These are phyloP conservation scores for Scortechinia acanthostroma DNA, from an alignment of 2,329 filamentous ascomycete species.

Conservation along the genomic window DNA sequence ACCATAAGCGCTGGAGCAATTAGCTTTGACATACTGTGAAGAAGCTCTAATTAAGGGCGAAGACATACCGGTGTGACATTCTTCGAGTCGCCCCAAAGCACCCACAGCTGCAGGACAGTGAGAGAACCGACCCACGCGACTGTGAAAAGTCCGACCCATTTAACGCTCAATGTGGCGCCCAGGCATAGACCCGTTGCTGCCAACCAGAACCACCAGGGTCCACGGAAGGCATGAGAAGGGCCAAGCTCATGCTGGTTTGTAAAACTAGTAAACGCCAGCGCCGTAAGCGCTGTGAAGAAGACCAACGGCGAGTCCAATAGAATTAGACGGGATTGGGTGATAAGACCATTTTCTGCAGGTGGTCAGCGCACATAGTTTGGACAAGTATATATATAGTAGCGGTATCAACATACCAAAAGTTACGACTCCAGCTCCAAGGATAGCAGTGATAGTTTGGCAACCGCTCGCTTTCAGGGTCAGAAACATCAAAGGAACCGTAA, in stretches of 20 bases:
- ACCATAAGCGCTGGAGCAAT: conserved; percentile 75
- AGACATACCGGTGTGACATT: conserved; percentile 82
- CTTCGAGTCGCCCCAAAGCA: conserved; percentile 75
- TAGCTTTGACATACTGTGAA: conserved; percentile 8
- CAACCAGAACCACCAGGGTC: conserved; percentile 39
- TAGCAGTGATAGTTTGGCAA: conserved; percentile 78
- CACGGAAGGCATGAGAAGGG: background rate
- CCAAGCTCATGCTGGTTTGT: conserved; percentile 3
- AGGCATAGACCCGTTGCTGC: conserved; percentile 50
- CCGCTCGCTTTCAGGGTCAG: conserved; percentile 85
- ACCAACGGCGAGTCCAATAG: background rate
- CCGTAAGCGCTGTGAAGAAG: background rate
- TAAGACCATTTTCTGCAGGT: conserved; percentile 1
- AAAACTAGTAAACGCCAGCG: background rate
- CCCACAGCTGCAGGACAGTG: conserved; percentile 60
- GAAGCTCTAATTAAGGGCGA: conserved; percentile 2
- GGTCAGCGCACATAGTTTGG: too few species aligned
- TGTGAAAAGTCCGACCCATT: conserved; percentile 68
- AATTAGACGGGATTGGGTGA: background rate
- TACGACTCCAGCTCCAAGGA: conserved; percentile 76
- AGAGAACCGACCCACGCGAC: conserved; percentile 67
- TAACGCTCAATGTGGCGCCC: conserved; percentile 61
- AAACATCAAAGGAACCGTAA: conserved; percentile 88
- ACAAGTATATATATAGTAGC: too few species aligned
- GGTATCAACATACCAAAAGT: conserved; percentile 88